Evolutionary conservation across 2,329 filamentous ascomycete genomes (phyloP).

Genomic region (Setomelanomma holmii): DNA sequence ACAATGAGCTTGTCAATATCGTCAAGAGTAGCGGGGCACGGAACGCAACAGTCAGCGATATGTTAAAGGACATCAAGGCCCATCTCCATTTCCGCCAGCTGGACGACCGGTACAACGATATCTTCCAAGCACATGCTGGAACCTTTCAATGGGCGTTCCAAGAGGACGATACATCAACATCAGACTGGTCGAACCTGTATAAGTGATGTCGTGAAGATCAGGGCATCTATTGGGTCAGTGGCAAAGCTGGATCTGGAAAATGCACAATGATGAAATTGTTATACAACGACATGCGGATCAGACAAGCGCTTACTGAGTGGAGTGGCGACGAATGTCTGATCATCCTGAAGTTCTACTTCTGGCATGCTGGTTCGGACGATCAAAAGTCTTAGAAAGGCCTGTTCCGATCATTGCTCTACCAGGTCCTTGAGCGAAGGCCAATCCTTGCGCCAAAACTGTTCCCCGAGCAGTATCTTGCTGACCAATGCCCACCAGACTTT

Average conservation of each 20-base stretch:
- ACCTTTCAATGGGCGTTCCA: slow-evolving; percentile 8
- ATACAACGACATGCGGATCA: slow-evolving; percentile 31
- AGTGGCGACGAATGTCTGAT: slow-evolving; percentile 34
- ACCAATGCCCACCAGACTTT: no score
- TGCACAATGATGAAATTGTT: slow-evolving; percentile 56
- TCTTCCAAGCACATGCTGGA: background rate
- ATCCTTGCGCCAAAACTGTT: background rate
- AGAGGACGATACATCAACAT: background rate
- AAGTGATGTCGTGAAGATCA: background rate
- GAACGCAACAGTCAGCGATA: background rate
- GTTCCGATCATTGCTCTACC: background rate
- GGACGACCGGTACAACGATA: background rate
- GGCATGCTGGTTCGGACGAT: slow-evolving; percentile 47
- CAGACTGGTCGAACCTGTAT: background rate
- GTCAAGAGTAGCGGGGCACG: no score
- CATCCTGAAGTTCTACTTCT: slow-evolving; percentile 52
- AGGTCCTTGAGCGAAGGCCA: background rate
- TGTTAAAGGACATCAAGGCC: background rate
- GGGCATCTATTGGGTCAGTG: slow-evolving; percentile 46
- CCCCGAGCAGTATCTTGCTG: background rate
- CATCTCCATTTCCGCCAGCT: background rate
- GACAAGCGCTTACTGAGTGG: slow-evolving; percentile 44
- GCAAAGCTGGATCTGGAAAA: slow-evolving; percentile 57
- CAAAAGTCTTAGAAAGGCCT: slow-evolving; percentile 53
- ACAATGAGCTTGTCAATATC: background rate